Evolutionary conservation across 768 basidiomycete genomes (phyloP).

Genomic region (Podaxis sp.): DNA sequence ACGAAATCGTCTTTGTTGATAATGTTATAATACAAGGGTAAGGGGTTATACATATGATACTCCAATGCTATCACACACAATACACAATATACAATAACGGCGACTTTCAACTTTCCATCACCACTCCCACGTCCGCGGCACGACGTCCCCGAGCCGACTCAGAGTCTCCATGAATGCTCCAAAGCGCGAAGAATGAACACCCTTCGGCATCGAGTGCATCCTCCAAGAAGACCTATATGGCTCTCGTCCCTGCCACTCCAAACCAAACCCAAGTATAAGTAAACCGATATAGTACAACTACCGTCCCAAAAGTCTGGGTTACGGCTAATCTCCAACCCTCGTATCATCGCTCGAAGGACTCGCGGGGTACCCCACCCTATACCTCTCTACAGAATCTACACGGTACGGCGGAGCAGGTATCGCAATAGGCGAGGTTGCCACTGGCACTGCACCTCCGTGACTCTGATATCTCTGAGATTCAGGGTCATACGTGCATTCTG

Average conservation of each 20-base stretch:
- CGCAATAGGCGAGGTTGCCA: neutral
- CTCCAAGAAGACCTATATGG: neutral
- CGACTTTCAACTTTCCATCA: neutral
- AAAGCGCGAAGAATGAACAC: neutral
- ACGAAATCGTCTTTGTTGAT: neutral
- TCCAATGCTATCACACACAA: too few relatives aligned
- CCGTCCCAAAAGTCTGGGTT: neutral
- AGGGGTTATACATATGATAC: neutral
- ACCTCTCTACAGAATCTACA: slow-evolving; percentile 7
- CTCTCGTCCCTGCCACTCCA: neutral
- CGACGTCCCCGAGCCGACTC: neutral
- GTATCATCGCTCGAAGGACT: slow-evolving; percentile 1
- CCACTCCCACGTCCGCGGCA: neutral
- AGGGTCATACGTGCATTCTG: neutral
- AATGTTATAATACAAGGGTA: neutral
- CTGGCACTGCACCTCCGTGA: neutral
- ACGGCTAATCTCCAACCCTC: neutral
- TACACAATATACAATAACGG: neutral
- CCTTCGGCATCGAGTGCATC: neutral
- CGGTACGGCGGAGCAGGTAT: slow-evolving; percentile 11
- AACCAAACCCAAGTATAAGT: neutral
- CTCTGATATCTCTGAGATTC: neutral
- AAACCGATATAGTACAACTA: neutral
- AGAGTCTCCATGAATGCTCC: neutral
- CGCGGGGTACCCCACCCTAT: neutral